Conservation (phyloP, 495 filamentous ascomycete genomes). For the Hypoxylon fragiforme region DNA sequence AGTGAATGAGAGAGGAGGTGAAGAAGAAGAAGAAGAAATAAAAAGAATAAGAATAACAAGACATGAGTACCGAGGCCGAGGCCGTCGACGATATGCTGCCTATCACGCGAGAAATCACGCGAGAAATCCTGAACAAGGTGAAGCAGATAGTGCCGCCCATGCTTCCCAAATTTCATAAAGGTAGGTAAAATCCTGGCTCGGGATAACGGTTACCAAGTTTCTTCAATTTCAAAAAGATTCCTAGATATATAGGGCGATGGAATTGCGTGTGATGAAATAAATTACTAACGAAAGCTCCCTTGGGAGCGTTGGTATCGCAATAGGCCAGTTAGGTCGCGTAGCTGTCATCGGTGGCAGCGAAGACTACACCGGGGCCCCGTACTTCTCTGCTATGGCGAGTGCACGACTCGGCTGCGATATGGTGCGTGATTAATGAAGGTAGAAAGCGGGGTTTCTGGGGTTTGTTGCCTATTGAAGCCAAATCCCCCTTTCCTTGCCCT, state of each 20-base stretch:
- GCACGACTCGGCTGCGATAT: conserved; percentile 86
- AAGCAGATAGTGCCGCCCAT: conserved; percentile 92
- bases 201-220: too few relatives aligned
- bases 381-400: conserved; percentile 96
- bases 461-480: neutral
- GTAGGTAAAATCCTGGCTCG: conserved; percentile 47
- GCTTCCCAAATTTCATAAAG: conserved; percentile 97
- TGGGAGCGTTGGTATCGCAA: neutral
- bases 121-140: conserved; percentile 77
- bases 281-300: conserved; percentile 18
- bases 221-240: too few relatives aligned
- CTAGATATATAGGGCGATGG: neutral
- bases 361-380: conserved; percentile 96
- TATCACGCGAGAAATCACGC: conserved; percentile 58
- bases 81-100: conserved; percentile 44
- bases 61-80: conserved; percentile 31
- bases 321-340: conserved; percentile 89
- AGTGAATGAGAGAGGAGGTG: neutral
- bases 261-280: too few relatives aligned
- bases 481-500: neutral
- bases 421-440: conserved; percentile 59
- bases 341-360: conserved; percentile 93
- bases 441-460: too few relatives aligned
- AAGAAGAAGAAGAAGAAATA: conserved; percentile 5
- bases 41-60: neutral